Conservation (phyloP, 495 filamentous ascomycete species). For the Xylaria venustula region DNA sequence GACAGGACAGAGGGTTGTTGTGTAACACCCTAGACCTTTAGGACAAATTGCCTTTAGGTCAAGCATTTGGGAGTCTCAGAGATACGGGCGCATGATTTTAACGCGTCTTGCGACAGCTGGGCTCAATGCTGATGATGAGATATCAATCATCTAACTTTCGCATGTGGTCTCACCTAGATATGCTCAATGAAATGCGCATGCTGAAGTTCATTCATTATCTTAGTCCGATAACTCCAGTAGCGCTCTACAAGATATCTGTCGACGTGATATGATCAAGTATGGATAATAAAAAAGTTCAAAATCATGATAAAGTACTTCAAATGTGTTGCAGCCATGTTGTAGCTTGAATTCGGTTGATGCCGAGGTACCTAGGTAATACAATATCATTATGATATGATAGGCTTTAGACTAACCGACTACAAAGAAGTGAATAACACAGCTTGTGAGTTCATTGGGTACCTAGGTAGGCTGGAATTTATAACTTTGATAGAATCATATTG, state of each 20-base stretch:
- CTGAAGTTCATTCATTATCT: background rate
- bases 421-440: no score
- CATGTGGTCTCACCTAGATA: conserved; percentile 1
- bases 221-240: background rate
- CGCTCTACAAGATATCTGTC: background rate
- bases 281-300: background rate
- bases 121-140: background rate
- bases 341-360: no score
- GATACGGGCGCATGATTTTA: conserved; percentile 11
- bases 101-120: conserved; percentile 10
- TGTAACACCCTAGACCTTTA: background rate
- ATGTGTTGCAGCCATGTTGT: no score
- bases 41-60: background rate
- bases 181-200: conserved; percentile 3
- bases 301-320: no score
- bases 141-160: background rate
- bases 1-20: conserved; percentile 1
- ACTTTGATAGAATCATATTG: no score
- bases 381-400: no score
- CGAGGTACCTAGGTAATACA: no score
- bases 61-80: background rate
- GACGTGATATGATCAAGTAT: background rate
- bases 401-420: no score
- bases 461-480: no score
- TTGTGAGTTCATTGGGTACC: no score